Evolutionary conservation across 768 basidiomycete species (phyloP).

Genomic region (Russula lepida): DNA sequence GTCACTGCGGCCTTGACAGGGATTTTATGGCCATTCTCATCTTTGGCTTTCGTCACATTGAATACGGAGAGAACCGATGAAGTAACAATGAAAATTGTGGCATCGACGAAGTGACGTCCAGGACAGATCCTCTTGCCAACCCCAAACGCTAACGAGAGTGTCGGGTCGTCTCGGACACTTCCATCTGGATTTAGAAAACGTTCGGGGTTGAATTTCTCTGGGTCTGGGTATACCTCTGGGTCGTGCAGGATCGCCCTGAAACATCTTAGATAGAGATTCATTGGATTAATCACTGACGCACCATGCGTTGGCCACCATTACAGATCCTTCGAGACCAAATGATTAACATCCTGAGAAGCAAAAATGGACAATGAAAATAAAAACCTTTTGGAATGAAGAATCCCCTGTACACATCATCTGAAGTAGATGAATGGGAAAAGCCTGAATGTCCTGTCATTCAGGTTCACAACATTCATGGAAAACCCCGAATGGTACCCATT

Average conservation of each 20-base stretch:
- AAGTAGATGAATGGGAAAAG: neutral
- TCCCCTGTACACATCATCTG: conserved; percentile 6
- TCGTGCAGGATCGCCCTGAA: conserved; percentile 16
- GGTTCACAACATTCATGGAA: neutral
- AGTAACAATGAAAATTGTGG: conserved; percentile 14
- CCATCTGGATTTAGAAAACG: too few species aligned
- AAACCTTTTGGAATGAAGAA: conserved; percentile 14
- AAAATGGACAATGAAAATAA: neutral
- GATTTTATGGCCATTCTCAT: conserved; percentile 10
- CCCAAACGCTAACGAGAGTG: too few species aligned
- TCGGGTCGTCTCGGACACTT: too few species aligned
- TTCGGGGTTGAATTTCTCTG: too few species aligned
- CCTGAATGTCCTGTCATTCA: neutral
- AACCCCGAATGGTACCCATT: neutral
- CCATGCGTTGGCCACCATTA: conserved; percentile 8
- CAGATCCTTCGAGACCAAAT: neutral
- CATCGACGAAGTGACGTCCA: conserved; percentile 21
- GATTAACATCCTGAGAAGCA: too few species aligned
- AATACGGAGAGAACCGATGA: conserved; percentile 13
- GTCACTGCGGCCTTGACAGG: neutral
- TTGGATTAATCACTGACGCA: neutral
- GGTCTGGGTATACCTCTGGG: too few species aligned
- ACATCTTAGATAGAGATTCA: neutral
- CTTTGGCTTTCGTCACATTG: conserved; percentile 10
- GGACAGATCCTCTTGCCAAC: conserved; percentile 21